Evolutionary conservation across 192 early-diverging fungal species (phyloP), one percentile per base, ranked within the genome.

Genomic region (Oehlia diaphana): DNA sequence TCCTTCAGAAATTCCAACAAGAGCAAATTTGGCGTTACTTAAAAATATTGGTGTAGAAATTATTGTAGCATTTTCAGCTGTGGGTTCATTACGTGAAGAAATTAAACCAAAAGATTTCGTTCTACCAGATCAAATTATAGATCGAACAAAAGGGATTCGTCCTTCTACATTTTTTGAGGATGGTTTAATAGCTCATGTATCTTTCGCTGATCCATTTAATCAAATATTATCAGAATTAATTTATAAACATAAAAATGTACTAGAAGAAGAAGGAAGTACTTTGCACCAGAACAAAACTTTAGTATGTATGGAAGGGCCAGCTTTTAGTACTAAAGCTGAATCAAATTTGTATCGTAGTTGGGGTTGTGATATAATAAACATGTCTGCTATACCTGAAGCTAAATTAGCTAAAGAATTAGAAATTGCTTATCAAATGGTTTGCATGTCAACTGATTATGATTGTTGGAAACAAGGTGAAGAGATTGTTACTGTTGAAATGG

Each of bases 361-460:
- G 93, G 96, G 96, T 76, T 92, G 90, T 79, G 94, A 94, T 82
- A 85, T 99, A 61, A 96, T 99, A 91, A 99, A 99, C 88, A 99
- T 99, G 98, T 94, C 94, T 42, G 95, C 89, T 44, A 83, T 99
- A 68, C 97, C 98, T 37, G 98, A 99, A 83, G 88, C 97, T 65
- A 99, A 99, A 86, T 89, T 99, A 50, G 98, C 98, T 19, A 88
- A 95, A 70, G 98, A 99, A 86, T 96, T 96, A 61, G 98, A 99
- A 88, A 96, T 99, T 82, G 95, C 94, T 16, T 99, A 99, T 82
- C 95, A 97, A 80, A 95, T 98, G 91, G 90, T 99, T 44, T 99
- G 98, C 89, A 99, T 99, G 98, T 92, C 94, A 44, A 99, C 98
- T 44, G 98, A 99, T 89, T 99, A 99, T 82, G 98, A 99, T 83